Evolutionary conservation across 306 rosid genomes (phyloP), one percentile per base, ranked within the genome.

Genomic region (Mucuna pruriens): DNA sequence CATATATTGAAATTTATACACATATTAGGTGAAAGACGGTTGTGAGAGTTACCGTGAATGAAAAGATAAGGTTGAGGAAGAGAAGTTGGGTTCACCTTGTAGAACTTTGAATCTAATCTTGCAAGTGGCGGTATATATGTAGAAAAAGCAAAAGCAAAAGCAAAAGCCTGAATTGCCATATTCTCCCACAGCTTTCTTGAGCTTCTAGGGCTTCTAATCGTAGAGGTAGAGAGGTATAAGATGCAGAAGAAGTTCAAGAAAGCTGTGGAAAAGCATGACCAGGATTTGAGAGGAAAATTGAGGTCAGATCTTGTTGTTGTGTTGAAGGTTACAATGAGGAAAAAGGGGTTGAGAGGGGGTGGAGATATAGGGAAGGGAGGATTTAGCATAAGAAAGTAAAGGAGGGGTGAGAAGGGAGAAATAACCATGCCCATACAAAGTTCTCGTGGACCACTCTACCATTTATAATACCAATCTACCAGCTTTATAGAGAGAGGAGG

Each of bases 101-200:
- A 8, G n/a, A n/a, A n/a, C 11, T 61, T 40, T 61, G 64, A 45
- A 80, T 64, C 83, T 40, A 45, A 80, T 64, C 83, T 40, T 61
- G 48, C 6, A 36, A 84, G 62, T 64, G 12, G 49, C 5, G 6
- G n/a, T 36, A 4, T n/a, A n/a, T n/a, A n/a, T n/a, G n/a, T n/a
- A n/a, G n/a, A n/a, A n/a, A n/a, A n/a, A n/a, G n/a, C 0, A 11
- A 15, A 3, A 1, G 7, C 0, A 7, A 49, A 54, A 15, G 19
- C 2, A 7, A 80, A 88, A 64, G 84, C 92, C 92, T 76, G 90
- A 86, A 40, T 78, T 72, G 92, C 90, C 98, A 94, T 91, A 76
- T 90, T 91, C 82, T 91, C 97, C 98, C 98, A 94, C 98, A 94
- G 97, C 97, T 91, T 94, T 94, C 98, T 94, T 94, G 98, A 94